These are phyloP conservation scores for Krasilnikovozyma curviuscula DNA, from an alignment of 768 basidiomycete genomes.

Conservation along the genomic window DNA sequence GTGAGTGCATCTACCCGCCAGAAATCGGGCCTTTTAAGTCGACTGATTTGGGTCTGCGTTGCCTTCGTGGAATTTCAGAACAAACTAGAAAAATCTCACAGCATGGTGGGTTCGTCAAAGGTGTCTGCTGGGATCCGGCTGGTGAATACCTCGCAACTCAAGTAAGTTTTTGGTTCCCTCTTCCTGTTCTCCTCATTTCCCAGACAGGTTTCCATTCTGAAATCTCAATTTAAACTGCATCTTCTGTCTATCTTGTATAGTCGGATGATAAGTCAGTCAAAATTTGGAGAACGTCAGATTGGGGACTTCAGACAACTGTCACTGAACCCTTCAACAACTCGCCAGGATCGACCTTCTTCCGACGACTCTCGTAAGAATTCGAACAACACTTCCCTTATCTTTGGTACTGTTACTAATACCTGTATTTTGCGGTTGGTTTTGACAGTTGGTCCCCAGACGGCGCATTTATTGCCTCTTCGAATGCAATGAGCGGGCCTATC, in stretches of 20 bases:
- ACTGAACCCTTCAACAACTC: slow-evolving; percentile 82
- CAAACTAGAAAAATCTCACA: slow-evolving; percentile 62
- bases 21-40: no score
- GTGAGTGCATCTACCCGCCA: slow-evolving; percentile 30
- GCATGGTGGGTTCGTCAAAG: slow-evolving; percentile 94
- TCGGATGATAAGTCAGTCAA: slow-evolving; percentile 93
- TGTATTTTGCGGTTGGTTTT: neutral
- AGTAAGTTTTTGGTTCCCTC: slow-evolving; percentile 16
- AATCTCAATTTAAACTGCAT: neutral
- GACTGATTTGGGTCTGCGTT: neutral
- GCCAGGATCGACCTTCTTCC: slow-evolving; percentile 84
- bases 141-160: slow-evolving; percentile 90
- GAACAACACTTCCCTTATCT: neutral
- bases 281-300: slow-evolving; percentile 87
- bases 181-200: neutral
- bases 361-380: slow-evolving; percentile 65
- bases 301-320: slow-evolving; percentile 66
- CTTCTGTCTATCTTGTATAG: slow-evolving; percentile 26
- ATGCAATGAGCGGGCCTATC: slow-evolving; percentile 90
- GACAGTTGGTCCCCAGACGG: slow-evolving; percentile 94
- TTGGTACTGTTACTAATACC: neutral
- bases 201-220: neutral
- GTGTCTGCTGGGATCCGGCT: slow-evolving; percentile 96
- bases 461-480: slow-evolving; percentile 92
- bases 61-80: slow-evolving; percentile 32